Base-by-base conservation (phyloP, 2,329 filamentous ascomycete species). In the Pseudogymnoascus sp. region DNA sequence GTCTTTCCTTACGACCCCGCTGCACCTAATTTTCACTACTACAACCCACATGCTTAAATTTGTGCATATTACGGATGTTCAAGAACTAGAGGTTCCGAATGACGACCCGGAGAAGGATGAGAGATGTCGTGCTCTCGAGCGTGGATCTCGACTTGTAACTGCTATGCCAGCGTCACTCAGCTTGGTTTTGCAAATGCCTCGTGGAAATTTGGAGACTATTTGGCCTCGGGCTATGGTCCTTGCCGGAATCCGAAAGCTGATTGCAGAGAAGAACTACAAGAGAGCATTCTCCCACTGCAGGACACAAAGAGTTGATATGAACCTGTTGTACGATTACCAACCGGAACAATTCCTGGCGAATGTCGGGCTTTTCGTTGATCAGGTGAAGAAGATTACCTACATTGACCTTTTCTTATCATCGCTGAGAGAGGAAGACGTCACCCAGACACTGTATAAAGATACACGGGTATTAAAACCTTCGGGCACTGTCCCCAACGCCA, bases 301-400 rank as follows among this genome's bases (percentile, higher is more conserved):
- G 60, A 93, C 88, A 21, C 96, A 99, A 73, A 86, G 96, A 68
- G 95, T 99, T 0, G 95, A 99, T 72, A 93, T 97, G 89, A 99
- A 99, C 72, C 93, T 99, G 65, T 79, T 99, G 2, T 93, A 96
- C 71, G 95, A 99, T 72, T 91, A 97, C 75, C 86, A 87, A n/a
- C 91, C 93, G 0, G 82, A 87, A 38, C 90, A 96, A 68, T 97
- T 99, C 72, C 82, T 97, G 73, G 78, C 82, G 3, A 90, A 87
- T 67, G 83, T 96, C 10, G 80, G 82, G 0, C 75, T 90, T 0
- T 96, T 99, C 71, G 80, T 97, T 33, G 86, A 91, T 17, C 93
- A 99, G 73, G 81, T 99, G 42, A 86, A 88, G 69, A 92, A 90
- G 67, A 80, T 89, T 11, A 84, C 92, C 38, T 89, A 91, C 67